Evolutionary conservation across 306 rosid genomes (phyloP), one percentile per base, ranked within the genome.

Genomic region (Quercus agrifolia): DNA sequence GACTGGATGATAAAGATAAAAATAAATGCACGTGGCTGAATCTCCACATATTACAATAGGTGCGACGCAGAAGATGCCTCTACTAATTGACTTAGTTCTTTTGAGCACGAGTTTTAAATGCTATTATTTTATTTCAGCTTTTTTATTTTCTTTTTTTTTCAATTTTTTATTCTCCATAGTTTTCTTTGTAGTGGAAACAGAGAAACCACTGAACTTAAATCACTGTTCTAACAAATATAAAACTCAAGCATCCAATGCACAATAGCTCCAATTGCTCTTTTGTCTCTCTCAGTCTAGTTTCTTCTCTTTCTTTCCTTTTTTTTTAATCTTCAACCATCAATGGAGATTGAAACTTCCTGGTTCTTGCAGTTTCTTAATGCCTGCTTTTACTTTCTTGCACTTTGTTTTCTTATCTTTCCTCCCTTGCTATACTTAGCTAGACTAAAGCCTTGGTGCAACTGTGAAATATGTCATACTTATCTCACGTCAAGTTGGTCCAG

Each of bases 401-500:
- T 76, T 21, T 79, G 31, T 71, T 15, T 78, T 49, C 20, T 56
- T 1, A 27, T 35, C 77, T 19, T 41, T 14, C 70, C 51, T 66
- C 33, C 70, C 71, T 46, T 52, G 8, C 56, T 25, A 6, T 23
- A 8, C 12, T 63, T 25, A 1, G 54, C 44, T 27, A 83, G 56
- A 41, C 57, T 61, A 9, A 85, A 72, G 21, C 79, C 70, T 8
- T 85, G 85, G 19, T 93, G 97, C 56, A 61, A 75, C 77, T 93
- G 97, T 54, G 86, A 93, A 44, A 88, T 85, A 3, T 93, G 97
- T 58, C 83, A 74, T 5, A 35, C 88, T 44, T 93, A 89, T 74
- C 76, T 93, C 20, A 76, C 87, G 15, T 86, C 93, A 2, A 80
- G 87, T 54, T 93, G 97, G 97, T 79, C 91, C 6, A 77, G 81